Evolutionary conservation across 805 yeast genomes (phyloP), one percentile per base, ranked within the genome.

Genomic region (Candida morakotiae): DNA sequence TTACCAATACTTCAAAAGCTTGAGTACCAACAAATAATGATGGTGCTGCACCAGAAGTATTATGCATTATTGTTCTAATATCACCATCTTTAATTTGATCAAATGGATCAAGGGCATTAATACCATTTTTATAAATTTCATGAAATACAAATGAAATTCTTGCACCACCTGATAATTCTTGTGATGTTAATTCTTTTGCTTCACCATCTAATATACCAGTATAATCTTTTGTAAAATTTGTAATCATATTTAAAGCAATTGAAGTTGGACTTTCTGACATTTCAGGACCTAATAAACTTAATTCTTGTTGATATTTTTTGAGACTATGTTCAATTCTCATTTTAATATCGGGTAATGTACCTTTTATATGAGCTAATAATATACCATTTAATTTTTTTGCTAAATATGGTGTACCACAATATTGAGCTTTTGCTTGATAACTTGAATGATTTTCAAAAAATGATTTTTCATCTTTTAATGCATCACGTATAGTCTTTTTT

Each of bases 401-500:
- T 56, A 93, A 71, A 61, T 83, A 93, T 28, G 97, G 97, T n/a
- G 98, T 93, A 61, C 98, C 98, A 64, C 98, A 93, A 67, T 81
- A 91, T 55, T 87, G 94, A 6, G 97, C 91, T 59, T 91, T 93
- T 22, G 93, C 83, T 50, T 87, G 77, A 64, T 93, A 93, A 16
- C 95, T 79, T 6, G 96, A 81, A 62, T 93, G 98, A 48, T 75
- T 73, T 62, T 87, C 96, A 54, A 93, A 93, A 53, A 79, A 93
- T 22, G 69, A 62, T 41, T 73, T 74, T 67, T 93, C 98, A 57
- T 84, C 87, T 28, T 74, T 72, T 48, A 93, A 71, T 1, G 98
- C 98, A 27, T 80, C 83, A 58, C 89, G 77, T 51, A 93, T 91
- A 11, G 95, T 81, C 60, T 91, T 91, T 56, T 81, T 81, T 44